These are phyloP conservation scores for Thyridium curvatum DNA, from an alignment of 2,329 filamentous ascomycete genomes.

Conservation along the genomic window DNA sequence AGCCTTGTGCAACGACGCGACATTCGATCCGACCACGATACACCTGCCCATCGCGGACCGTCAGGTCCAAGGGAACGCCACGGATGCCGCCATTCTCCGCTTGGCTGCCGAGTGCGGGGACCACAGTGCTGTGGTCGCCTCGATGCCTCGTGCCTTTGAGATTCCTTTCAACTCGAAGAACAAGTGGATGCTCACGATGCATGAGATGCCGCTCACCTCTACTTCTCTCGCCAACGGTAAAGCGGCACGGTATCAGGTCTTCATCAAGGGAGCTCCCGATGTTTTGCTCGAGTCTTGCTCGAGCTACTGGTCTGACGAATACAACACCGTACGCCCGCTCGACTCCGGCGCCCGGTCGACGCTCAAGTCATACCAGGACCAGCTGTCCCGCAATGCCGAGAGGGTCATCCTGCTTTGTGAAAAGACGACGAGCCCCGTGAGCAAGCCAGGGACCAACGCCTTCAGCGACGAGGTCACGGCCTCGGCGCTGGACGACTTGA, in stretches of 20 bases:
- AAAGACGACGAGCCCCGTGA: conserved; percentile 20
- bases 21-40: conserved; percentile 29
- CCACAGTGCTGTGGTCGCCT: conserved; percentile 8
- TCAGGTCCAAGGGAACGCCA: conserved; percentile 33
- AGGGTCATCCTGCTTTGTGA: conserved; percentile 34
- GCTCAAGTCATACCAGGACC: conserved; percentile 29
- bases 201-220: conserved; percentile 9
- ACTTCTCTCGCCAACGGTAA: too few species aligned
- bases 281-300: conserved; percentile 33
- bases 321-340: conserved; percentile 24
- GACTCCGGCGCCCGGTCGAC: conserved; percentile 21
- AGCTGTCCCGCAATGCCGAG: conserved; percentile 33
- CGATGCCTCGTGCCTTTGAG: conserved; percentile 24
- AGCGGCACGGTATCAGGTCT: conserved; percentile 29
- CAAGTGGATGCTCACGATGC: conserved; percentile 39
- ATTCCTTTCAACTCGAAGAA: conserved; percentile 45
- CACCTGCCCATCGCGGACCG: conserved; percentile 26
- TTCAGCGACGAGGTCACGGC: conserved; percentile 43
- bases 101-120: conserved; percentile 23
- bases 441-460: conserved; percentile 30
- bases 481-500: conserved; percentile 31
- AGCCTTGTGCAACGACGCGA: conserved; percentile 33
- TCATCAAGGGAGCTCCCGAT: conserved; percentile 49
- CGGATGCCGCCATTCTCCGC: conserved; percentile 33
- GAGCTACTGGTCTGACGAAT: conserved; percentile 24